Percentiles rank a stretch among this genome's conserved stretches.
Evolutionary conservation across 169 alveolate genomes (phyloP).

Genomic region (Babesia divergens): DNA sequence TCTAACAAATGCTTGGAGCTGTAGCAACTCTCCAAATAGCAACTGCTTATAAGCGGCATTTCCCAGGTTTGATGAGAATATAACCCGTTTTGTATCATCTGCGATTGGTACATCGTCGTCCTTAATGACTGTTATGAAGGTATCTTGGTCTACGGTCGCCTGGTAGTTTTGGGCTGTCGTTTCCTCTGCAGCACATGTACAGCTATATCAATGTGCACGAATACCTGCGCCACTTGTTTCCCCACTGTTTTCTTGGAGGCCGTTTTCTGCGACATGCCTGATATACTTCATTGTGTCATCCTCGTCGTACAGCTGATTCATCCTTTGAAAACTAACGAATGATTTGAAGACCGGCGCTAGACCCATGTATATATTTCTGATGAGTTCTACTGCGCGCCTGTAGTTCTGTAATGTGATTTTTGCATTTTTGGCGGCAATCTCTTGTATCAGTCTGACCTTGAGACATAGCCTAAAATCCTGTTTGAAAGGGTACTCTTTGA

Average conservation of each 20-base stretch:
- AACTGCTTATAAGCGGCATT: conserved; percentile 38
- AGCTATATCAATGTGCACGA: no score
- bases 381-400: not conserved
- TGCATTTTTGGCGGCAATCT: conserved; percentile 17
- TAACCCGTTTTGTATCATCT: not conserved
- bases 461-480: conserved; percentile 15
- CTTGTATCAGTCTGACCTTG: conserved; percentile 25
- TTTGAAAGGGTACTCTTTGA: conserved; percentile 34
- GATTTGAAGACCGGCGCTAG: conserved; percentile 16
- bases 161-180: no score
- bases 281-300: conserved; percentile 24
- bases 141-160: not conserved
- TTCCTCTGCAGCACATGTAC: no score
- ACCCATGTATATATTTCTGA: not conserved
- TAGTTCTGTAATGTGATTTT: conserved; percentile 21
- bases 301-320: conserved; percentile 19
- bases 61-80: conserved; percentile 35
- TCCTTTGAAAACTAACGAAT: conserved; percentile 18
- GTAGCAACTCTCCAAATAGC: conserved; percentile 45
- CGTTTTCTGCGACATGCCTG: conserved; percentile 43
- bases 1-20: conserved; percentile 37
- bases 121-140: conserved; percentile 4
- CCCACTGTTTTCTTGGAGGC: no score
- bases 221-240: no score
- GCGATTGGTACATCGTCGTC: conserved; percentile 20